Base-by-base conservation (phyloP, 108 stramenopile species). In the Aurantiochytrium sp. region DNA sequence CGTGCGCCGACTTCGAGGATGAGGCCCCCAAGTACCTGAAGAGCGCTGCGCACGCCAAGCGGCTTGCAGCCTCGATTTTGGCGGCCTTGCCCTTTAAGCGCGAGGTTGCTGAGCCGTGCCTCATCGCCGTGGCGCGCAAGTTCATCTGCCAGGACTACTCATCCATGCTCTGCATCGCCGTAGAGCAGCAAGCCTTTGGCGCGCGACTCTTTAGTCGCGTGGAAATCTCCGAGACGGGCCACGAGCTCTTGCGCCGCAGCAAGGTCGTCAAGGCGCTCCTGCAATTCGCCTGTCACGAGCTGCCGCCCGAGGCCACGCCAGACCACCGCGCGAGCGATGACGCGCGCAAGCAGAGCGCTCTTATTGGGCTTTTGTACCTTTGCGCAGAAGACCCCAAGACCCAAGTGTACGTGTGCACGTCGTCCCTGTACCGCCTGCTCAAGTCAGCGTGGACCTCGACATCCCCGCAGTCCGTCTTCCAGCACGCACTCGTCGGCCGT, bases 101-200 rank as follows among this genome's bases (percentile, higher is more conserved):
- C 6, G 73, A 81, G 21, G 73, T 81, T 81, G 36, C 42, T 17
- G 73, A 81, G 4, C 73, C 73, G 36, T 12, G 21, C 39, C 45
- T 81, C 21, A 81, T 81, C 1, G 73, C 73, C 6, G 27, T 81
- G 21, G 73, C 73, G 39, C 73, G 73, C n/a, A 81, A 24, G 32
- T 81, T 81, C 73, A 81, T 81, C 24, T 81, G 73, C 39, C 73
- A 27, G n/a, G 73, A 81, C 73, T 81, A 81, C 24, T 8, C 21
- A 24, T 5, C 8, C 0, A 39, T 37, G 8, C 73, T 48, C 3
- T 30, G 27, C 3, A 30, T 81, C 1, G 73, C 42, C 8, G 42
- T 81, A 0, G 45, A 81, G 24, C 73, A 81, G 45, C 73, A 81
- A 42, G 12, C 73, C 42, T 81, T 81, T 2, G 73, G 73, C 30